Evolutionary conservation across 2,329 filamentous ascomycete species (phyloP).

Genomic region (Fusarium sp.): DNA sequence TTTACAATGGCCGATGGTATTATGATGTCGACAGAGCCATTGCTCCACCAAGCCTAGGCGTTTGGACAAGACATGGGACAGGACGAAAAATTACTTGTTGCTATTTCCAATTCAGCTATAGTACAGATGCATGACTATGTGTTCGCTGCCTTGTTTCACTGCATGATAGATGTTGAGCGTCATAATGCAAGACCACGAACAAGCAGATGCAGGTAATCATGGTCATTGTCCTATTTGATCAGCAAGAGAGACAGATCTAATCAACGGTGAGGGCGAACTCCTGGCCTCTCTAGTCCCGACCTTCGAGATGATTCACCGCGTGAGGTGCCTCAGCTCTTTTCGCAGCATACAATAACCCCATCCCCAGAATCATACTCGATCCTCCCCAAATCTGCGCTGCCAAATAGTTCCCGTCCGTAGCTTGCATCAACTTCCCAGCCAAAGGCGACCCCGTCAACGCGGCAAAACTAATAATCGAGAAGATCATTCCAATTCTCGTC

Average conservation of each 20-base stretch:
- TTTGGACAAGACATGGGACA: neutral
- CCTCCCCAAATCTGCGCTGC: conserved; percentile 64
- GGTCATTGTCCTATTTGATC: too few species aligned
- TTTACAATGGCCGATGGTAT: neutral
- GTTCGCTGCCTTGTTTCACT: too few species aligned
- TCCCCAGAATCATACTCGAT: conserved; percentile 54
- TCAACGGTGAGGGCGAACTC: fast-evolving
- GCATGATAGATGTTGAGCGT: too few species aligned
- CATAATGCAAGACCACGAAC: too few species aligned
- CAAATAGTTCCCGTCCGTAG: conserved; percentile 54
- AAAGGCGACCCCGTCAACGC: conserved; percentile 65
- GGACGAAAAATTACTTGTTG: too few species aligned
- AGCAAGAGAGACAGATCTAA: neutral
- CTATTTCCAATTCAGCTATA: too few species aligned
- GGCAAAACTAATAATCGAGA: conserved; percentile 64
- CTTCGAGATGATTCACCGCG: neutral
- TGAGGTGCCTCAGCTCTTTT: conserved; percentile 44
- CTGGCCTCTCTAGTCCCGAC: fast-evolving
- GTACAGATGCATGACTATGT: too few species aligned
- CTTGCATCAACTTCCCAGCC: conserved; percentile 60
- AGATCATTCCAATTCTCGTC: conserved; percentile 68
- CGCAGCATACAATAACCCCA: conserved; percentile 52
- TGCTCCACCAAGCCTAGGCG: neutral
- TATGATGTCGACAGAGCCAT: neutral
- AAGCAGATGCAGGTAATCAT: too few species aligned